These are phyloP conservation scores for Spizellomyces punctatus DNA, from an alignment of 192 early-diverging fungal species.

Conservation along the genomic window DNA sequence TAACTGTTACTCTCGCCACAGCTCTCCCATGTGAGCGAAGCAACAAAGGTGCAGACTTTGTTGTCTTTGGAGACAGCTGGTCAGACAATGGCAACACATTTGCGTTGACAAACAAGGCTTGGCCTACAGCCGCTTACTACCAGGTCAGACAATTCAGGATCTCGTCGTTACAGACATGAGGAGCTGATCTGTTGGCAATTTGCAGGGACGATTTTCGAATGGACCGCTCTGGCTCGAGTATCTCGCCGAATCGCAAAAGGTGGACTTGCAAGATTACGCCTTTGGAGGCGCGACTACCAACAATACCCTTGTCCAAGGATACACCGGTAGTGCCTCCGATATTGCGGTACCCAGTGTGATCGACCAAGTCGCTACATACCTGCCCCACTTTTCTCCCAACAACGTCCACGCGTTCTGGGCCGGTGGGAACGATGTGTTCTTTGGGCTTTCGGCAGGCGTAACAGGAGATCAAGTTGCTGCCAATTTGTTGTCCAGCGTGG, in stretches of 20 bases:
- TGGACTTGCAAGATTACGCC: neutral
- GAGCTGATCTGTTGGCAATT: no score
- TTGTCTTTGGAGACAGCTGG: slow-evolving; percentile 29
- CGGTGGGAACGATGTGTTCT: slow-evolving; percentile 29
- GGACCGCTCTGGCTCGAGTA: slow-evolving; percentile 15
- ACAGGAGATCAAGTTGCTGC: slow-evolving; percentile 13
- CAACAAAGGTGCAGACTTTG: no score
- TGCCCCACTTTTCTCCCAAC: neutral
- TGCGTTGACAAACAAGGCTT: slow-evolving; percentile 21
- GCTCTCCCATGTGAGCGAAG: no score
- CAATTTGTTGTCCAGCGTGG: slow-evolving; percentile 9
- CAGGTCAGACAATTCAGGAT: neutral
- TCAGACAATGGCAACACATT: slow-evolving; percentile 29
- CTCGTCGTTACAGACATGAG: no score
- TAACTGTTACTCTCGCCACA: no score
- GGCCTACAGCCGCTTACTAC: slow-evolving; percentile 23
- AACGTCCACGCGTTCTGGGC: slow-evolving; percentile 12
- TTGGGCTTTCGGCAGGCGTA: slow-evolving; percentile 13
- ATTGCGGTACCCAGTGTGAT: slow-evolving; percentile 22
- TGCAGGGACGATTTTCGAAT: no score
- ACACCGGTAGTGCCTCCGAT: slow-evolving; percentile 14
- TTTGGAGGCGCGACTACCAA: slow-evolving; percentile 25
- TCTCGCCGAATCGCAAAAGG: neutral
- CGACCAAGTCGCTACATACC: slow-evolving; percentile 23
- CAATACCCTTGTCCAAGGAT: slow-evolving; percentile 17